These are phyloP conservation scores for Syzygium oleosum DNA, from an alignment of 345 rosid genomes.

Conservation along the genomic window DNA sequence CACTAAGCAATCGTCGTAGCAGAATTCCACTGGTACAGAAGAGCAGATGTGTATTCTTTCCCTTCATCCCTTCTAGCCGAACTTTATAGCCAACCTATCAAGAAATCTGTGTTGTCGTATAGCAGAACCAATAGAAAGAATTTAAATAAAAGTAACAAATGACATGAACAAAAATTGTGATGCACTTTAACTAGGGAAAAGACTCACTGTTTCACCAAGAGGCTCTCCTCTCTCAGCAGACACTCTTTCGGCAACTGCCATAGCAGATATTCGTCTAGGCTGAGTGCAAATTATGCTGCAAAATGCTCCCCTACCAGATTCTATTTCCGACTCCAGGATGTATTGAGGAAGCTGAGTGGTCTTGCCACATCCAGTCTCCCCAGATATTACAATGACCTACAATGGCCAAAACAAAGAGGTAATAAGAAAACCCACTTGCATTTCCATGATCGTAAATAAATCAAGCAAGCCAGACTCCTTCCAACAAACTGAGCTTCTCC, in stretches of 20 bases:
- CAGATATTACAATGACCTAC: conserved; percentile 91
- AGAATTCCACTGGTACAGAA: conserved; percentile 98
- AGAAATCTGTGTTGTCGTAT: conserved; percentile 46
- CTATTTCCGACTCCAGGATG: conserved; percentile 90
- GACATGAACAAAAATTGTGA: neutral
- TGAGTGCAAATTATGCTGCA: conserved; percentile 97
- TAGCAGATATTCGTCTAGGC: conserved; percentile 97
- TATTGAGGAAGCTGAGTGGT: conserved; percentile 99
- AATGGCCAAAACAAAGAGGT: conserved; percentile 1
- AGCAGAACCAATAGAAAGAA: conserved; percentile 27
- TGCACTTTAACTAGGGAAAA: conserved; percentile 1
- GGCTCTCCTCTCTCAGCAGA: conserved; percentile 96
- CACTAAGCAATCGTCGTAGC: conserved; percentile 81
- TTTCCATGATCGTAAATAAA: neutral
- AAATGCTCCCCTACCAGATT: conserved; percentile 98
- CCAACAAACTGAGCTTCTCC: neutral
- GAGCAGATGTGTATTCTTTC: conserved; percentile 85
- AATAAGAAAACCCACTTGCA: neutral
- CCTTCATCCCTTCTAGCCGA: conserved; percentile 94
- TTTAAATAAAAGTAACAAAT: neutral
- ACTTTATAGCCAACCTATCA: conserved; percentile 98
- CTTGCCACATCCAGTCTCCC: conserved; percentile 99
- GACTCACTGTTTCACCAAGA: conserved; percentile 88
- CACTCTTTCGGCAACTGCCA: conserved; percentile 95
- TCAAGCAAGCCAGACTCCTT: neutral